A percentile compares a stretch with the other conserved stretches of the same genome.
Evolutionary conservation across 805 yeast species (phyloP).

Genomic region (Saturnispora halmiae): DNA sequence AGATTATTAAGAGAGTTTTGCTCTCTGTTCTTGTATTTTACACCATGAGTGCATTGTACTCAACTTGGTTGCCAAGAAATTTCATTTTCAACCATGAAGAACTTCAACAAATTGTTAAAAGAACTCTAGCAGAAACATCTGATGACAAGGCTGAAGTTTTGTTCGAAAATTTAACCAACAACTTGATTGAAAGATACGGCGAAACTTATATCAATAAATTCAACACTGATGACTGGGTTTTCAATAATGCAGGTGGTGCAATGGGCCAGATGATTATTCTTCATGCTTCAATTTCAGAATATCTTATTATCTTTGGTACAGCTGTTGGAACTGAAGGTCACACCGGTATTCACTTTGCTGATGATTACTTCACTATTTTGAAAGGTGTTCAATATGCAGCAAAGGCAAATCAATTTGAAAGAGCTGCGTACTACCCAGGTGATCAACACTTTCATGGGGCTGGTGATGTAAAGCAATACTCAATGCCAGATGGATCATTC

Average conservation of each 20-base stretch:
- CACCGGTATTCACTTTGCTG: conserved; percentile 92
- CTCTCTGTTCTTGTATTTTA: neutral
- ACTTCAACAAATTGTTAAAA: conserved; percentile 49
- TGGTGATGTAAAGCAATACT: conserved; percentile 75
- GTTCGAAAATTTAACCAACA: conserved; percentile 51
- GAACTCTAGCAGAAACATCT: conserved; percentile 43
- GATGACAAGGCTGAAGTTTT: conserved; percentile 54
- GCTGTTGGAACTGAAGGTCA: conserved; percentile 96
- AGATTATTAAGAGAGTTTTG: neutral
- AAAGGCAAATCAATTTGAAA: conserved; percentile 47
- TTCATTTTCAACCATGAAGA: conserved; percentile 63
- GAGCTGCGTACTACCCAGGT: conserved; percentile 79
- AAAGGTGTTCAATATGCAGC: conserved; percentile 74
- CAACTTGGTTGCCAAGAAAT: conserved; percentile 57
- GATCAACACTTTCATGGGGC: conserved; percentile 69
- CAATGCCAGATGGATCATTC: conserved; percentile 73
- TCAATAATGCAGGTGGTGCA: conserved; percentile 97
- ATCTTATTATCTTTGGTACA: conserved; percentile 86
- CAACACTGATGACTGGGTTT: conserved; percentile 81
- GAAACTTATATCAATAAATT: conserved; percentile 55
- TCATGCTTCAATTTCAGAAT: conserved; percentile 92
- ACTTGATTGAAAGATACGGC: conserved; percentile 59
- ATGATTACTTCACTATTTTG: conserved; percentile 90
- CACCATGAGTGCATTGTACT: neutral
- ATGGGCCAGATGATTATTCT: conserved; percentile 94